phyloP scores from a whole-genome alignment of 352 stramenopile genomes.

The Globisporangium takayamanum region DNA sequence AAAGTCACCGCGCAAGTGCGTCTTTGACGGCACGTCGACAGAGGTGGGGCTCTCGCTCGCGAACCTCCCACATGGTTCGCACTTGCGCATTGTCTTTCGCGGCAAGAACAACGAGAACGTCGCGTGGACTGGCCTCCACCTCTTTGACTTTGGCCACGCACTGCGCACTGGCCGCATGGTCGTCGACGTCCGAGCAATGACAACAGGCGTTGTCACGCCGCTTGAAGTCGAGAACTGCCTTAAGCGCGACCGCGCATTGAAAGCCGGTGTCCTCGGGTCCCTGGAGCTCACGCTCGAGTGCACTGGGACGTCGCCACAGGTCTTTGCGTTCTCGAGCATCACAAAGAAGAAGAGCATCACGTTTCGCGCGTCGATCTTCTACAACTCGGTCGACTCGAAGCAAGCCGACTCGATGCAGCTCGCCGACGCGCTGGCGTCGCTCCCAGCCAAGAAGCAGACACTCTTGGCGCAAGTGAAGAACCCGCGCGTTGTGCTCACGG shows the following conservation, averaged over 20 bases:
- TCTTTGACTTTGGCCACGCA: conserved; percentile 80
- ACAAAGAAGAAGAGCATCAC: conserved; percentile 44
- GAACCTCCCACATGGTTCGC: conserved; percentile 72
- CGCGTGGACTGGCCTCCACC: conserved; percentile 63
- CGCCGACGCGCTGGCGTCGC: conserved; percentile 19
- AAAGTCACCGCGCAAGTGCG: conserved; percentile 6
- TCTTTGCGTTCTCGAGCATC: conserved; percentile 59
- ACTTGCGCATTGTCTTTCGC: conserved; percentile 53
- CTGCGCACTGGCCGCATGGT: conserved; percentile 40
- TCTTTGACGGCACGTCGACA: conserved; percentile 4
- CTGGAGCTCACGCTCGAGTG: conserved; percentile 45
- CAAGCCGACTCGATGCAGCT: background rate
- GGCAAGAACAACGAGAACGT: conserved; percentile 28
- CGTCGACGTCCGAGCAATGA: conserved; percentile 23
- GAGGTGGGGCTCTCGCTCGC: conserved; percentile 31
- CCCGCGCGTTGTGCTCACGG: conserved; percentile 52
- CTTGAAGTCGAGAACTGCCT: conserved; percentile 75
- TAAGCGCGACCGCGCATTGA: conserved; percentile 22
- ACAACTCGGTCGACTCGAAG: conserved; percentile 16
- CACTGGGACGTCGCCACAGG: conserved; percentile 27
- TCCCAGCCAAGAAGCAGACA: conserved; percentile 29
- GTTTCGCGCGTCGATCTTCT: conserved; percentile 72
- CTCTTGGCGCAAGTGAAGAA: conserved; percentile 56
- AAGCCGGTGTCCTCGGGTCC: conserved; percentile 29
- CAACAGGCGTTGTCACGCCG: conserved; percentile 36